These are phyloP conservation scores for Tolypocladium nubicola DNA, from an alignment of 2,329 filamentous ascomycete species.

Conservation along the genomic window DNA sequence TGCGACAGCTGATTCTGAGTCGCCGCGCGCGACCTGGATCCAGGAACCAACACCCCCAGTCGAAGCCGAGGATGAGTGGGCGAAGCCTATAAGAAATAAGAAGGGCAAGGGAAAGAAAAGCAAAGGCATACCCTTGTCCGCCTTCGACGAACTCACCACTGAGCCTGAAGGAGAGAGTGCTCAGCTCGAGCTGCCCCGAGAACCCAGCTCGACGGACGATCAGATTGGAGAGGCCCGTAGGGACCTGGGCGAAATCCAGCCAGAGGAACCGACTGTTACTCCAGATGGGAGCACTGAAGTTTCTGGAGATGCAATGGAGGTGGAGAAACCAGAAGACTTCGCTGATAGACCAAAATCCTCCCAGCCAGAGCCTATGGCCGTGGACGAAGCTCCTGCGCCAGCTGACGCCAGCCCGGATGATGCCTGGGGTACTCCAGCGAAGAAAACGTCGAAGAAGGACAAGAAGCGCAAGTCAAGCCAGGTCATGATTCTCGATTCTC, in stretches of 20 bases:
- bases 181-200: background rate
- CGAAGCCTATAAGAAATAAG: conserved; percentile 13
- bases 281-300: background rate
- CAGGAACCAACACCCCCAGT: background rate
- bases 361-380: background rate
- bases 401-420: conserved; percentile 10
- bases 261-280: background rate
- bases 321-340: background rate
- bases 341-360: background rate
- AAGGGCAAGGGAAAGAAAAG: conserved; percentile 23
- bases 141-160: background rate
- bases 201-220: background rate
- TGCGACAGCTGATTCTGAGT: background rate
- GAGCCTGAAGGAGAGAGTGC: background rate
- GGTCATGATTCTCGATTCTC: conserved; percentile 2
- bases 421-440: conserved; percentile 2
- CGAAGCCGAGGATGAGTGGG: conserved; percentile 7
- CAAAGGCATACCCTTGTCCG: conserved; percentile 6
- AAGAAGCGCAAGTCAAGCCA: conserved; percentile 21
- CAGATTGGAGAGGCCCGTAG: background rate
- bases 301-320: background rate
- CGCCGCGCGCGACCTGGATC: background rate
- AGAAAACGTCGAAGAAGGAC: conserved; percentile 24
- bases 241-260: background rate
- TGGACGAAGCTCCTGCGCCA: background rate